phyloP scores from a whole-genome alignment of 2,329 filamentous ascomycete species.

The Diaporthe citri region DNA sequence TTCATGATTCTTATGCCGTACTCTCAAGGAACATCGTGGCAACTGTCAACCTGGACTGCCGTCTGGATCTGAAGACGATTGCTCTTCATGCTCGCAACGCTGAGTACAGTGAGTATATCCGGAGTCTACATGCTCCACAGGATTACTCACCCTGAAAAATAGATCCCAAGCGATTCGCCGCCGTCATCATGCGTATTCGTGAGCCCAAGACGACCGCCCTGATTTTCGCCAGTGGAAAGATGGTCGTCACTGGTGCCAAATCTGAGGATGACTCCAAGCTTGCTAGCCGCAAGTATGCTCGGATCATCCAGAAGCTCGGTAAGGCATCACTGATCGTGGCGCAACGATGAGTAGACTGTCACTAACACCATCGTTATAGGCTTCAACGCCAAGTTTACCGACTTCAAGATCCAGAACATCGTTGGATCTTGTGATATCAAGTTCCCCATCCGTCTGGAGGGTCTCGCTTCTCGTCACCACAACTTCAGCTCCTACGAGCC shows the following conservation, averaged over 20 bases:
- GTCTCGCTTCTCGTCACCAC: constrained; percentile 95
- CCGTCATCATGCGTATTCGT: constrained; percentile 99
- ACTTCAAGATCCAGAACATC: constrained; percentile 99
- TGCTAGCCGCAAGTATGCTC: constrained; percentile 95
- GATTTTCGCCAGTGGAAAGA: constrained; percentile 98
- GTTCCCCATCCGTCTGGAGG: constrained; percentile 97
- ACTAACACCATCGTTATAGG: constrained; percentile 50
- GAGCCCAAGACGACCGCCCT: constrained; percentile 98
- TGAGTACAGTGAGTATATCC: constrained; percentile 76
- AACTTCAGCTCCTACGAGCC: constrained; percentile 99
- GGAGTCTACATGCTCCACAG: constrained; percentile 28
- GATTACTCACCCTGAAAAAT: constrained; percentile 33
- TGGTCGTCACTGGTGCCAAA: constrained; percentile 99
- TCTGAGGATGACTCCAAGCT: constrained; percentile 98
- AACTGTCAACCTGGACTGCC: constrained; percentile 97
- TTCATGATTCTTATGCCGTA: constrained; percentile 66
- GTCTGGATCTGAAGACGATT: constrained; percentile 98
- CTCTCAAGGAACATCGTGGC: constrained; percentile 95
- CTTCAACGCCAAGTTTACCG: constrained; percentile 99
- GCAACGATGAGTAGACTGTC: fast-evolving
- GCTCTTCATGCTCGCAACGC: constrained; percentile 97
- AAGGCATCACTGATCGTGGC: neutral
- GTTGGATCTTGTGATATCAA: constrained; percentile 99
- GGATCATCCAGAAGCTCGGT: constrained; percentile 98
- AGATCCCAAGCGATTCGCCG: constrained; percentile 85